Evolutionary conservation across 2,329 filamentous ascomycete species (phyloP).

Genomic region (Aureobasidium leucospermi): DNA sequence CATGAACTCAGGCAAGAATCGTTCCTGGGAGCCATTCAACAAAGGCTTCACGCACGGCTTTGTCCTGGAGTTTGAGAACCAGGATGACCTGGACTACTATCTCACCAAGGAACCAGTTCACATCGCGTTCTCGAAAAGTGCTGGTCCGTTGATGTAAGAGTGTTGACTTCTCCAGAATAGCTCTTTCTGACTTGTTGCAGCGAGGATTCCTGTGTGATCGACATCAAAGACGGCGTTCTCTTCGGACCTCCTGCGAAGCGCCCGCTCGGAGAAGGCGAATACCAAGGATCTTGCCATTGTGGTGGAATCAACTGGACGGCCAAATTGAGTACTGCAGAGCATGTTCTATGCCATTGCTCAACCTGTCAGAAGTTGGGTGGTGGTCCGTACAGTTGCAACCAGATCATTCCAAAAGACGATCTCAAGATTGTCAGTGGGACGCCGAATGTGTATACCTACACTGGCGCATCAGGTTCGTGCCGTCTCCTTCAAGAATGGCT

Average conservation of each 20-base stretch:
- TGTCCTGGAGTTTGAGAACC: constrained; percentile 28
- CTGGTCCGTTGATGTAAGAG: constrained; percentile 22
- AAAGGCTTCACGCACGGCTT: constrained; percentile 32
- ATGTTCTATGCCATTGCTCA: constrained; percentile 31
- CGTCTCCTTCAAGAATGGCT: neutral
- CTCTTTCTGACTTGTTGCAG: neutral
- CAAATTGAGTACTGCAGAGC: constrained; percentile 21
- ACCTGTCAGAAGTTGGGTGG: constrained; percentile 31
- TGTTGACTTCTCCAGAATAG: neutral
- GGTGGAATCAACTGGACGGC: constrained; percentile 24
- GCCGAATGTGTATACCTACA: constrained; percentile 27
- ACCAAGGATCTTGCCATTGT: constrained; percentile 28
- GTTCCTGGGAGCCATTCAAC: constrained; percentile 26
- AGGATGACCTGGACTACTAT: constrained; percentile 30
- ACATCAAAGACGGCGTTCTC: constrained; percentile 28
- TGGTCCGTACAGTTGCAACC: constrained; percentile 30
- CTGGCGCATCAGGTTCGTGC: constrained; percentile 25
- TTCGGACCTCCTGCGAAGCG: constrained; percentile 24
- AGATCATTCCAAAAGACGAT: constrained; percentile 27
- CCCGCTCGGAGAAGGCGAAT: constrained; percentile 15
- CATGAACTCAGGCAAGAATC: constrained; percentile 31
- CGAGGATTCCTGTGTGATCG: constrained; percentile 27
- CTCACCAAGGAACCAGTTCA: constrained; percentile 27
- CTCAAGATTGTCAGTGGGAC: constrained; percentile 23
- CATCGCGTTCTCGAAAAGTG: constrained; percentile 23